Base-by-base conservation (phyloP, 106 monocot genomes). In the Dioscorea zingiberensis region DNA sequence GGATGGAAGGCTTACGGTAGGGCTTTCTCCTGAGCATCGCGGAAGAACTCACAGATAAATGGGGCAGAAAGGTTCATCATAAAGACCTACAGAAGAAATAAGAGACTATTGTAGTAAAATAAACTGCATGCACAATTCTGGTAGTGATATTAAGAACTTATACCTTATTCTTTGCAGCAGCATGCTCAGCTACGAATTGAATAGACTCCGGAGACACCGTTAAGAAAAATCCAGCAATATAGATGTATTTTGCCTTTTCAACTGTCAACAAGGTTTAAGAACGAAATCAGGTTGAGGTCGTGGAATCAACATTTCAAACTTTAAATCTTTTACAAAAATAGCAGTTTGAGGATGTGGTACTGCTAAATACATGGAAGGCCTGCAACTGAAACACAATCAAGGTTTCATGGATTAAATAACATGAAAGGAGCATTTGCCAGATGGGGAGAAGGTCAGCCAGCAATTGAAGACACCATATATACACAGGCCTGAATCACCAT, bases 201-300 rank as follows among this genome's bases (percentile, higher is more conserved):
- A 97, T 92, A 28, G 97, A 91, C 16, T 88, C 97, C 1, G 86
- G 86, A 49, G 97, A 97, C 13, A 97, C 97, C 0, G 97, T 97
- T 1, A 97, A 81, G 83, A 97, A 97, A 72, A 92, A 97, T 24
- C 97, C 97, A 78, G 97, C 97, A 75, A 97, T 92, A 69, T 97
- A 97, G 64, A 92, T 84, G 65, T 88, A 92, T 47, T 97, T 86
- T 49, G 92, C 91, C 75, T 92, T 97, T 69, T 97, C 88, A 71
- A 97, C 97, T 97, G 78, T 54, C 45, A 59, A 60, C 38, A 74
- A 69, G 46, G 57, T 32, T 47, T n/a, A 23, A 23, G 65, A 48
- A 7, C 21, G 23, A n/a, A 23, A 65, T 18, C n/a, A 25, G 47
- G 7, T 48, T 13, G n/a, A 19, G 23, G 16, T 7, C 14, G 6